Conservation (phyloP, 2,329 filamentous ascomycete genomes). For the Monascus ruber region DNA sequence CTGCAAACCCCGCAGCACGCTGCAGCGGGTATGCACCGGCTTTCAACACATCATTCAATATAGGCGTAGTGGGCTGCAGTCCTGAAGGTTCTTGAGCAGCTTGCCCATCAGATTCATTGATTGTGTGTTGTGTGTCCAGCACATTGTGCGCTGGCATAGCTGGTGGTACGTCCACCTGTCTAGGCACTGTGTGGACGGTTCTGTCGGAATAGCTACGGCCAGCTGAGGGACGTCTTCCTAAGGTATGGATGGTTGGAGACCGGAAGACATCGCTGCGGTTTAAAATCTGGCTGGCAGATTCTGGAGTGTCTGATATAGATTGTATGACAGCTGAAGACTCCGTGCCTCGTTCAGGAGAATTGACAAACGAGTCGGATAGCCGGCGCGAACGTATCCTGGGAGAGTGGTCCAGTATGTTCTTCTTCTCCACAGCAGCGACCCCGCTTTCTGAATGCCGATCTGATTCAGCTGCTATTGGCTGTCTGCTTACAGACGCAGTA, state of each 20-base stretch:
- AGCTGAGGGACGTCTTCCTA: conserved; percentile 17
- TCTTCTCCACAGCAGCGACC: conserved; percentile 24
- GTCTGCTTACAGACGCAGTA: too few species aligned
- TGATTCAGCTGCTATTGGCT: too few species aligned
- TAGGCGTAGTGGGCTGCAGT: conserved; percentile 32
- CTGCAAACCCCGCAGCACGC: conserved; percentile 70
- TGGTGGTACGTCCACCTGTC: conserved; percentile 10
- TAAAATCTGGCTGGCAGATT: conserved; percentile 84
- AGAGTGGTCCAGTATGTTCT: conserved; percentile 38
- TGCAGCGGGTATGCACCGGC: conserved; percentile 68
- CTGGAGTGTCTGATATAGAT: conserved; percentile 58
- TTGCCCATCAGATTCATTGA: conserved; percentile 13
- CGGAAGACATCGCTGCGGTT: conserved; percentile 80
- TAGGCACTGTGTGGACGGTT: conserved; percentile 20
- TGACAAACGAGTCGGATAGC: conserved; percentile 64
- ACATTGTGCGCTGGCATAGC: conserved; percentile 2
- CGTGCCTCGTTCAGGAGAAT: conserved; percentile 62
- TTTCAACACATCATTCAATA: conserved; percentile 47
- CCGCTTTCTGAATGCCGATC: too few species aligned
- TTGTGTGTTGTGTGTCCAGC: conserved; percentile 7
- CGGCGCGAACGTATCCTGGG: conserved; percentile 45
- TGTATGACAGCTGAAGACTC: conserved; percentile 60
- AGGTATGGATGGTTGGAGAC: conserved; percentile 52
- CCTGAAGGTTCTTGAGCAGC: conserved; percentile 10
- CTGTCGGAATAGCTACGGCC: conserved; percentile 22